A percentile compares a stretch with the other conserved stretches of the same genome.
These are phyloP conservation scores for Penicillium olsonii DNA, from an alignment of 2,329 filamentous ascomycete genomes.

Conservation along the genomic window DNA sequence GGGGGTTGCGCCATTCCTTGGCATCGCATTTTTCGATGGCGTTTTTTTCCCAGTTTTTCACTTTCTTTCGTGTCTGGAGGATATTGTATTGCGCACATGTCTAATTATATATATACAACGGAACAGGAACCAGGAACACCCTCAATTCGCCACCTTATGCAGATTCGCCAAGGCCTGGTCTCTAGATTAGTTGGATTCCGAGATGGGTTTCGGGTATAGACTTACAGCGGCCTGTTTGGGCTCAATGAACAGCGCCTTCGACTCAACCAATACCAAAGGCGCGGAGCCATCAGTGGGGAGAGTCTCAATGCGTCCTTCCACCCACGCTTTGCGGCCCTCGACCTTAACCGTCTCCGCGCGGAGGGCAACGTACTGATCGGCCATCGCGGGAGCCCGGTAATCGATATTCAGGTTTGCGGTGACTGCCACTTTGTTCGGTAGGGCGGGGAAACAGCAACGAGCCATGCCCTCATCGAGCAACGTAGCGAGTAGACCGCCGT, in stretches of 20 bases:
- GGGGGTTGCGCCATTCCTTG: conserved; percentile 19
- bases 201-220: conserved; percentile 34
- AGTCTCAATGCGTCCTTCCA: conserved; percentile 82
- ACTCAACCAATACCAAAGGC: conserved; percentile 73
- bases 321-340: conserved; percentile 93
- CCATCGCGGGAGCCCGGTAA: conserved; percentile 78
- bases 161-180: neutral
- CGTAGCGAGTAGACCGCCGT: conserved; percentile 89
- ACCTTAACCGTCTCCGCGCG: conserved; percentile 78
- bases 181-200: neutral
- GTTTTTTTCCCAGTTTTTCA: neutral
- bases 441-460: conserved; percentile 80
- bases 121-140: conserved; percentile 6
- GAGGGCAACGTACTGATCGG: conserved; percentile 74
- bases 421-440: conserved; percentile 78
- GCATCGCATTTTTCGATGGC: neutral
- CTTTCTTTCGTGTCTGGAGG: no score
- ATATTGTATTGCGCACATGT: neutral
- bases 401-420: conserved; percentile 82
- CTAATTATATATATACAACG: neutral
- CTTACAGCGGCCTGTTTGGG: conserved; percentile 75
- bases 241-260: conserved; percentile 83
- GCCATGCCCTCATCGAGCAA: conserved; percentile 88
- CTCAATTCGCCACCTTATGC: conserved; percentile 6
- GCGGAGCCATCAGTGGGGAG: conserved; percentile 64